Conservation (phyloP, 2,329 filamentous ascomycete genomes). For the Colletotrichum godetiae region DNA sequence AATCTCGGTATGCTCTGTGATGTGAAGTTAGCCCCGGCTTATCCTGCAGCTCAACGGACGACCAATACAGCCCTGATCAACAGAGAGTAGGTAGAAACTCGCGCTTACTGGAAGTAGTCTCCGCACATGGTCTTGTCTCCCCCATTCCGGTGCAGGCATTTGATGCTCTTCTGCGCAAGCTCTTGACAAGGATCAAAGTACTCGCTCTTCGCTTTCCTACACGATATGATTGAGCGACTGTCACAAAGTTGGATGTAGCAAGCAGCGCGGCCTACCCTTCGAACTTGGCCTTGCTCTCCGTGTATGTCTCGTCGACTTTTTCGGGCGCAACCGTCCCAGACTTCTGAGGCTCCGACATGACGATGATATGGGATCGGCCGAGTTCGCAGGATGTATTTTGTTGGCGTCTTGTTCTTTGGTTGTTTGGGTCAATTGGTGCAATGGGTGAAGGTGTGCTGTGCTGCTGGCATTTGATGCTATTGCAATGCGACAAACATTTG, state of each 20-base stretch:
- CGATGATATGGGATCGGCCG: background rate
- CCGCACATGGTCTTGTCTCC: conserved; percentile 90
- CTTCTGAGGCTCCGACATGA: conserved; percentile 12
- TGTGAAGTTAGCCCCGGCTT: too few relatives aligned
- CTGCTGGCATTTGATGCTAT: background rate
- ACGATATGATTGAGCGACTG: background rate
- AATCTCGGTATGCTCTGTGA: conserved; percentile 87
- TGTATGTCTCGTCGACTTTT: conserved; percentile 23
- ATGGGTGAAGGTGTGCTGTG: background rate
- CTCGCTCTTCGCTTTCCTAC: conserved; percentile 87
- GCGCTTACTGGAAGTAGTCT: conserved; percentile 91
- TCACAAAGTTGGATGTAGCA: background rate
- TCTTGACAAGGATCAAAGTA: conserved; percentile 97
- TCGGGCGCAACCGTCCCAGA: background rate
- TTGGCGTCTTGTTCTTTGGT: background rate
- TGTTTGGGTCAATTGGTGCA: background rate
- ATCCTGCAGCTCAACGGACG: background rate
- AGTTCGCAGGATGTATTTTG: background rate
- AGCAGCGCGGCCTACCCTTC: conserved; percentile 61
- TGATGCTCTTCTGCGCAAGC: conserved; percentile 84
- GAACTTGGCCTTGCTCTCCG: conserved; percentile 67
- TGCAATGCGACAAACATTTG: conserved; percentile 5
- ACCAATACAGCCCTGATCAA: background rate
- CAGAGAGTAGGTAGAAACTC: conserved; percentile 28
- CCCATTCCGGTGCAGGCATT: conserved; percentile 88